Conservation (phyloP, 768 basidiomycete genomes). For the Zangia roseola region DNA sequence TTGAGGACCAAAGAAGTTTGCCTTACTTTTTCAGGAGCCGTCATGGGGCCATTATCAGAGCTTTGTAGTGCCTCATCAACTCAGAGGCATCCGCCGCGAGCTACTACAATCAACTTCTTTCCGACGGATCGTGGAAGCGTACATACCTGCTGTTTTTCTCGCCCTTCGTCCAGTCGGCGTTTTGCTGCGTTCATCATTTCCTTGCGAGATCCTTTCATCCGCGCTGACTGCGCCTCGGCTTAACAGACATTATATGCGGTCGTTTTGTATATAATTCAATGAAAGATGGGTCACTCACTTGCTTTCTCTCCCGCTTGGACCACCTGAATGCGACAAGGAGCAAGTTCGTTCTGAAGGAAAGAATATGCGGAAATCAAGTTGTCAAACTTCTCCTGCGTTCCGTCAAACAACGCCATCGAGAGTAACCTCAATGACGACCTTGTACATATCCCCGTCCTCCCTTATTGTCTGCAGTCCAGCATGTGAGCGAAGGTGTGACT, state of each 20-base stretch:
- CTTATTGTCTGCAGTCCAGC: conserved; percentile 4
- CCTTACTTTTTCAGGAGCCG: conserved; percentile 1
- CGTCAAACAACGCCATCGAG: conserved; percentile 5
- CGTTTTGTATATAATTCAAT: background rate
- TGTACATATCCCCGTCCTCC: conserved; percentile 7
- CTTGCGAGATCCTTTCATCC: conserved; percentile 34
- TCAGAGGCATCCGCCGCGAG: conserved; percentile 38
- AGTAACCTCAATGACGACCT: conserved; percentile 10
- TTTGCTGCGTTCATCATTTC: conserved; percentile 34
- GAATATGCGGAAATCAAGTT: conserved; percentile 22
- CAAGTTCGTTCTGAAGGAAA: conserved; percentile 33
- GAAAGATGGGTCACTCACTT: conserved; percentile 27
- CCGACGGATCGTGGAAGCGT: background rate
- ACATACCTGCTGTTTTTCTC: conserved; percentile 39
- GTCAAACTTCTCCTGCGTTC: conserved; percentile 22
- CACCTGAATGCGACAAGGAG: conserved; percentile 28
- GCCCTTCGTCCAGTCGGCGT: conserved; percentile 33
- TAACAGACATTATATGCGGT: conserved; percentile 15
- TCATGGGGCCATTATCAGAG: conserved; percentile 30
- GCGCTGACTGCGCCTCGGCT: conserved; percentile 33
- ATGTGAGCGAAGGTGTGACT: conserved; percentile 17
- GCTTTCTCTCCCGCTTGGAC: conserved; percentile 33
- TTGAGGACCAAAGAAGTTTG: conserved; percentile 3
- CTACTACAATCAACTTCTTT: conserved; percentile 17
- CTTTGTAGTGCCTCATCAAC: conserved; percentile 43